These are phyloP conservation scores for Komagataella kurtzmanii DNA, from an alignment of 805 yeast species.

Conservation along the genomic window DNA sequence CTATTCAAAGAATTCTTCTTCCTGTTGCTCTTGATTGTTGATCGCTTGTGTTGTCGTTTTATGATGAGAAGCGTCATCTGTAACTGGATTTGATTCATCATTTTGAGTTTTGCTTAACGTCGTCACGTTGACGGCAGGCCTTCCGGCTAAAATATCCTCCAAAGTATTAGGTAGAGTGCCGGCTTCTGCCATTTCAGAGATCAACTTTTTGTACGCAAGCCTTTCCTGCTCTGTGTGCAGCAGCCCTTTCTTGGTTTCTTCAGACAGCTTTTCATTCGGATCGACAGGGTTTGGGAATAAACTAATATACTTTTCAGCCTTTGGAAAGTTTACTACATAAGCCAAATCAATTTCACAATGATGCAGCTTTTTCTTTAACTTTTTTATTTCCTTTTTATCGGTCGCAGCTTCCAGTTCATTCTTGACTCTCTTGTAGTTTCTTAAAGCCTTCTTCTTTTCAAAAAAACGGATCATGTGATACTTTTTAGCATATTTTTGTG, in stretches of 20 bases:
- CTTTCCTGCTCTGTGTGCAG: slow-evolving; percentile 23
- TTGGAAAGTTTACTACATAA: slow-evolving; percentile 69
- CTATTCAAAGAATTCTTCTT: slow-evolving; percentile 7
- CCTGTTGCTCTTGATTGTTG: not conserved
- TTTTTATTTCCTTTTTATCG: slow-evolving; percentile 18
- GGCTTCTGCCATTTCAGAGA: slow-evolving; percentile 32
- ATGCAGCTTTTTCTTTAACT: slow-evolving; percentile 31
- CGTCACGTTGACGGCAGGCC: not conserved
- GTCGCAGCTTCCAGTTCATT: slow-evolving; percentile 21
- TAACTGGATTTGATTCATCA: not conserved
- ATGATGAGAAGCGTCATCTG: not conserved
- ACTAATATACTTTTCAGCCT: slow-evolving; percentile 65
- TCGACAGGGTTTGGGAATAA: slow-evolving; percentile 42
- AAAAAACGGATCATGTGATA: slow-evolving; percentile 92
- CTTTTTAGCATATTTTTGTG: slow-evolving; percentile 39
- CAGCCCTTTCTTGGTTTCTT: slow-evolving; percentile 15
- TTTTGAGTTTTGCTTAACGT: not conserved
- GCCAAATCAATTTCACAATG: slow-evolving; percentile 59
- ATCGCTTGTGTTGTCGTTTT: not conserved
- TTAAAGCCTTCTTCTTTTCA: slow-evolving; percentile 73
- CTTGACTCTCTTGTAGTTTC: slow-evolving; percentile 46
- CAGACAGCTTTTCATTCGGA: not conserved
- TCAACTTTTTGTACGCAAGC: slow-evolving; percentile 29
- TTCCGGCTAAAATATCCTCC: slow-evolving; percentile 22
- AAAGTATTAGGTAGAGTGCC: slow-evolving; percentile 35